phyloP scores from a whole-genome alignment of 331 rosid genomes.

The Spiraea crenata region DNA sequence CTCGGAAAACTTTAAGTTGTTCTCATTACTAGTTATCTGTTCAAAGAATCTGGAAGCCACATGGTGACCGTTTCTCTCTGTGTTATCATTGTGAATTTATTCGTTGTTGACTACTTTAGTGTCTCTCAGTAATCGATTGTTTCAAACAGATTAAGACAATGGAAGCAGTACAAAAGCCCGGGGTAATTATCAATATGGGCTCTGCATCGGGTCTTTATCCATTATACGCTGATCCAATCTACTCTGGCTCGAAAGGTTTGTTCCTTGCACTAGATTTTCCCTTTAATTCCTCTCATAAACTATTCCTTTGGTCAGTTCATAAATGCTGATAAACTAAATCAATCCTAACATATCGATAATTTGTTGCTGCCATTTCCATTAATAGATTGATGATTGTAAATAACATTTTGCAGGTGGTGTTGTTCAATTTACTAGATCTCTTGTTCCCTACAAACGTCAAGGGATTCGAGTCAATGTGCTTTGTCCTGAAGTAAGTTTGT shows the following conservation, averaged over 20 bases:
- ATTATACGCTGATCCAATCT: conserved; percentile 49
- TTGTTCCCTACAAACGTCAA: conserved; percentile 48
- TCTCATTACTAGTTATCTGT: background rate
- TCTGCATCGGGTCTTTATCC: conserved; percentile 95
- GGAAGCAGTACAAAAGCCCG: conserved; percentile 66
- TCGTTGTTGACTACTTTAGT: background rate
- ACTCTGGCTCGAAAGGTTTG: conserved; percentile 88
- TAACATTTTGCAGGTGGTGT: conserved; percentile 58
- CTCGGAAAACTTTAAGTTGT: background rate
- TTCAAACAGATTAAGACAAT: conserved; percentile 62
- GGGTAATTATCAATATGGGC: conserved; percentile 88
- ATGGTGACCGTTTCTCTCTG: background rate
- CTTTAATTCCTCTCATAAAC: conserved; percentile 6
- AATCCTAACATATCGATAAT: conserved; percentile 2
- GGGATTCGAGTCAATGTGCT: conserved; percentile 94
- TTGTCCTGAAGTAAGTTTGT: conserved; percentile 81
- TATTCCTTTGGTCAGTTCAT: conserved; percentile 13
- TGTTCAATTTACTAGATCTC: conserved; percentile 86
- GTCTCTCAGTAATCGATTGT: conserved; percentile 20
- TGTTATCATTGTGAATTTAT: conserved; percentile 1
- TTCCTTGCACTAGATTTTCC: conserved; percentile 9
- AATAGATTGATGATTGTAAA: background rate
- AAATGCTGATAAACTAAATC: background rate
- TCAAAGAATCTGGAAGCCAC: background rate
- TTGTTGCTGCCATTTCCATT: background rate